phyloP scores from a whole-genome alignment of 2,329 filamentous ascomycete species.

The Aureobasidium sp. region DNA sequence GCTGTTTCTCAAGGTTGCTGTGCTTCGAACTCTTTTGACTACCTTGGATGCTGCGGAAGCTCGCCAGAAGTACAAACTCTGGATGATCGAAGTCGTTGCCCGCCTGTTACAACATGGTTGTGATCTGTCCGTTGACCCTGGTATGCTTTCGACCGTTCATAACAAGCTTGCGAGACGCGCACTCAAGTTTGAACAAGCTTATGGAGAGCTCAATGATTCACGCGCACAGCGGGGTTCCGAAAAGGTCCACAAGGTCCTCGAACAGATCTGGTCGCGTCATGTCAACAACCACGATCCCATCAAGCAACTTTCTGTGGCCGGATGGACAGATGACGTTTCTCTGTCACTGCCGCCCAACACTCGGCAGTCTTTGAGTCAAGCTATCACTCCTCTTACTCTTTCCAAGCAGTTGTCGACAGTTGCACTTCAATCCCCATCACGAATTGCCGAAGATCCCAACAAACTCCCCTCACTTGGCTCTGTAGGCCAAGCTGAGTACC shows the following conservation, averaged over 20 bases:
- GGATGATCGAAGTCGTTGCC: conserved; percentile 36
- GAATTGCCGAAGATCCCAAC: not conserved
- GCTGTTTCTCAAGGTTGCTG: conserved; percentile 51
- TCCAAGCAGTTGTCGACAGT: no score
- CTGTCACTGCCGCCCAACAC: conserved; percentile 9
- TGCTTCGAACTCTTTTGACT: conserved; percentile 43
- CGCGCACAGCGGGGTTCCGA: not conserved
- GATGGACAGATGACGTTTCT: conserved; percentile 12
- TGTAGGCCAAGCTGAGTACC: no score
- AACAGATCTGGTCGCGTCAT: not conserved
- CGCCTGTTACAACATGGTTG: conserved; percentile 36
- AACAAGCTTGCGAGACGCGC: conserved; percentile 20
- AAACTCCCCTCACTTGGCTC: not conserved
- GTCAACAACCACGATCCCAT: no score
- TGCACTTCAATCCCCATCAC: not conserved
- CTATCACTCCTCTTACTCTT: not conserved
- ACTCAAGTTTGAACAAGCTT: conserved; percentile 16
- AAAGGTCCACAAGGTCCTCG: not conserved
- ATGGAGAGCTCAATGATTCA: not conserved
- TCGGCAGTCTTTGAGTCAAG: not conserved
- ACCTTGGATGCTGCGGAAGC: not conserved
- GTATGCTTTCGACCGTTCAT: conserved; percentile 17
- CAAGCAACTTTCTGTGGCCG: not conserved
- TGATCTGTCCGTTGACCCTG: not conserved
- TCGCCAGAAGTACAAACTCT: not conserved